Percentiles rank a stretch among this genome's conserved stretches.
Evolutionary conservation across 1,284 basidiomycete genomes (phyloP).

Genomic region (Ustilago vetiveriae): DNA sequence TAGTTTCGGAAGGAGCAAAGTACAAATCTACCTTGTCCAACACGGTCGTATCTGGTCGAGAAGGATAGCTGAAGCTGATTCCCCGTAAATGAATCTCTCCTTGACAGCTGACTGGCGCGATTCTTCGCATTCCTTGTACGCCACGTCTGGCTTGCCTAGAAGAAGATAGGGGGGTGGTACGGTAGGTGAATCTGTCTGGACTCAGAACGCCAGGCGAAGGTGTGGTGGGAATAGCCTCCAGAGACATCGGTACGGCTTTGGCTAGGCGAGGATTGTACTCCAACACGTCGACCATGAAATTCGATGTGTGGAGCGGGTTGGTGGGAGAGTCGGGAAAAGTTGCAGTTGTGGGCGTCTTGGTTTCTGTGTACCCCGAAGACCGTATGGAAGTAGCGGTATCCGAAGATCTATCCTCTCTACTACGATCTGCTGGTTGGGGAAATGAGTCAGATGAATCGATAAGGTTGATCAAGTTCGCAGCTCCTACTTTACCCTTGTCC

Average conservation of each 20-base stretch:
- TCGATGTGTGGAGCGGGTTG: background rate
- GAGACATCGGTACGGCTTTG: conserved; percentile 46
- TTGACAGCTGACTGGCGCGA: conserved; percentile 57
- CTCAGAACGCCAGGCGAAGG: conserved; percentile 13
- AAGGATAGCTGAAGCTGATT: conserved; percentile 86
- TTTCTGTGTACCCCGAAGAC: conserved; percentile 14
- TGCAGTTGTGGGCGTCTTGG: conserved; percentile 1
- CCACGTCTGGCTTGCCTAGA: background rate
- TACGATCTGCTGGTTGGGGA: background rate
- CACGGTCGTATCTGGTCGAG: conserved; percentile 75
- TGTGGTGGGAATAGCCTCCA: conserved; percentile 36
- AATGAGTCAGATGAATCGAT: conserved; percentile 68
- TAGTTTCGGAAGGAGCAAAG: conserved; percentile 84
- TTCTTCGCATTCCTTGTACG: conserved; percentile 39
- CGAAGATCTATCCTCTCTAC: background rate
- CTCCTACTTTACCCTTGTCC: conserved; percentile 85
- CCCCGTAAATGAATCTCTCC: conserved; percentile 83
- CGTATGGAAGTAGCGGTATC: conserved; percentile 6
- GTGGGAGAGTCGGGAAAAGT: background rate
- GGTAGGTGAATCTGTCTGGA: conserved; percentile 20
- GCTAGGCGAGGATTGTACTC: conserved; percentile 31
- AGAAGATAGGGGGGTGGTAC: background rate
- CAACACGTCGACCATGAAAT: conserved; percentile 13
- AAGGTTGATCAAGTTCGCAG: conserved; percentile 77
- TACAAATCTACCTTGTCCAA: conserved; percentile 75